A percentile compares a stretch with the other conserved stretches of the same genome.
Evolutionary conservation across 2,329 filamentous ascomycete species (phyloP).

Genomic region (Phialophora verrucosa): DNA sequence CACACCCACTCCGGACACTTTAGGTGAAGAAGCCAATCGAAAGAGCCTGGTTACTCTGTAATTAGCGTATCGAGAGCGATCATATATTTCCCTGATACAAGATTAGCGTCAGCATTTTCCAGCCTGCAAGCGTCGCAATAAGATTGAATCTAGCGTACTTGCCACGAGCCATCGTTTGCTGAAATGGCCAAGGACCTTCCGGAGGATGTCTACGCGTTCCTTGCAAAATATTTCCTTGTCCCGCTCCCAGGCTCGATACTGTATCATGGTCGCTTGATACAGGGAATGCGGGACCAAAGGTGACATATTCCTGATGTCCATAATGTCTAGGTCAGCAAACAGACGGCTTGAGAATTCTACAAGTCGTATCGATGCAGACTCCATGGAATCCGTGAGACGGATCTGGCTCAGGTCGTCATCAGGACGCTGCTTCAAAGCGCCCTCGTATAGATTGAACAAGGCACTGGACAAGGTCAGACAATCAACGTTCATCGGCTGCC

Average conservation of each 20-base stretch:
- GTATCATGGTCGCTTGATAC: constrained; percentile 7
- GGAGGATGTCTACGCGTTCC: neutral
- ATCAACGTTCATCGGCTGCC: too few relatives aligned
- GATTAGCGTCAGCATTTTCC: neutral
- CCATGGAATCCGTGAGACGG: neutral
- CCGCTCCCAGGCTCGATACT: constrained; percentile 8
- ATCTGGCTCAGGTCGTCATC: neutral
- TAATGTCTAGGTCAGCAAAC: neutral
- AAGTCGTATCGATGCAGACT: constrained; percentile 14
- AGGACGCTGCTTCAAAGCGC: neutral
- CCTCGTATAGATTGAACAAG: constrained; percentile 14
- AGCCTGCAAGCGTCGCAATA: neutral
- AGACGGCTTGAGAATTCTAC: constrained; percentile 10
- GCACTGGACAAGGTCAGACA: constrained; percentile 7
- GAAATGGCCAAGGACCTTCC: constrained; percentile 6
- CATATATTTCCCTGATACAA: neutral
- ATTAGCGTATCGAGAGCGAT: neutral
- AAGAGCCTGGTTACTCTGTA: neutral
- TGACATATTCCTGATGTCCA: constrained; percentile 6
- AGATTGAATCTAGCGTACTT: constrained; percentile 3
- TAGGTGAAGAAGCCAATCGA: neutral
- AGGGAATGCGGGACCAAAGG: constrained; percentile 8
- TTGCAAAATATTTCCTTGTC: constrained; percentile 7
- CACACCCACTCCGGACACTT: neutral
- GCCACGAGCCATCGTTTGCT: constrained; percentile 19